Percentiles rank a stretch among this genome's conserved stretches.
phyloP scores from a whole-genome alignment of 192 early-diverging fungal species.

The Backusella liffmaniae region DNA sequence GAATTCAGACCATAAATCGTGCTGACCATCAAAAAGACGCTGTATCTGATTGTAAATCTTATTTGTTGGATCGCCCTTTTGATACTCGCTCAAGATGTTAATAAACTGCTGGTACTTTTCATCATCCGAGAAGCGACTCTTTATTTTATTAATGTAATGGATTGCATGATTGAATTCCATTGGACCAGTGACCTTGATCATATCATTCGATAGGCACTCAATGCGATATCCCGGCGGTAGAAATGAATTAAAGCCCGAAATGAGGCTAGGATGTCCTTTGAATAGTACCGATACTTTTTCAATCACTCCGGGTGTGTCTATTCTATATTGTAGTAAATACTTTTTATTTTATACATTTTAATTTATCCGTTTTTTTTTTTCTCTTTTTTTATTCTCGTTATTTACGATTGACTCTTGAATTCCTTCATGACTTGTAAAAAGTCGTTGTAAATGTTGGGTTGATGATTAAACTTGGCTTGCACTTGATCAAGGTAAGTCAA shows the following conservation, averaged over 20 bases:
- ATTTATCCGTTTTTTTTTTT: not conserved
- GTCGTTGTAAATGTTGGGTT: conserved; percentile 93
- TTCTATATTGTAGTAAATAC: conserved; percentile 37
- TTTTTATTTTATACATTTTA: not conserved
- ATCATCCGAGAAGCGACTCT: conserved; percentile 94
- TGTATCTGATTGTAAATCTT: conserved; percentile 97
- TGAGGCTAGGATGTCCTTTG: conserved; percentile 81
- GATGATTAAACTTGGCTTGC: conserved; percentile 85
- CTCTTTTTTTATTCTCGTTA: conserved; percentile 9
- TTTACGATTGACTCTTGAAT: conserved; percentile 91
- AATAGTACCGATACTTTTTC: conserved; percentile 93
- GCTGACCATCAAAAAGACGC: conserved; percentile 75
- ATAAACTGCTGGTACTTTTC: conserved; percentile 97
- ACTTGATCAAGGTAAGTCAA: conserved; percentile 95
- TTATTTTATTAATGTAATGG: conserved; percentile 99
- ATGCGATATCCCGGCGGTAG: conserved; percentile 96
- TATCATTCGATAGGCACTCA: conserved; percentile 79
- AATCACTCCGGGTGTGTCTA: conserved; percentile 97
- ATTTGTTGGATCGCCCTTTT: conserved; percentile 91
- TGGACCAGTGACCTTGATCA: conserved; percentile 66
- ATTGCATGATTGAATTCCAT: conserved; percentile 99
- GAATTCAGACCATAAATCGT: conserved; percentile 94
- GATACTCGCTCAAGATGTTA: conserved; percentile 96
- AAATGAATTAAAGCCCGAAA: conserved; percentile 98
- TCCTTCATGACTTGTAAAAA: conserved; percentile 99